Conservation (phyloP, 2,329 filamentous ascomycete genomes). For the Mycogone perniciosa region DNA sequence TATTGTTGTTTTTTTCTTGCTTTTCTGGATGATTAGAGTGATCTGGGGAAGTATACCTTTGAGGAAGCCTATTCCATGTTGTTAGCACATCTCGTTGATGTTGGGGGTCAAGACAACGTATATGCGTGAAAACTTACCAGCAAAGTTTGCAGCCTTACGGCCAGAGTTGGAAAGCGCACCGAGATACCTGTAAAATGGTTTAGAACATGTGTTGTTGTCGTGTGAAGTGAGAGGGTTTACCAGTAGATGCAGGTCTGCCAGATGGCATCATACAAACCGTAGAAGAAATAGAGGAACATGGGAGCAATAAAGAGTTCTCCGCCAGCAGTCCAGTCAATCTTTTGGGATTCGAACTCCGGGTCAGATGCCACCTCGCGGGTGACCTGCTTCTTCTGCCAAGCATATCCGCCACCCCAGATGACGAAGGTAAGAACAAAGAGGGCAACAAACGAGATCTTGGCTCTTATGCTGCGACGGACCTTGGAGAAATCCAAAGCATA, state of each 20-base stretch:
- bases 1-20: too few species aligned
- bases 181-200: conserved; percentile 65
- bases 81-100: background rate
- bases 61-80: conserved; percentile 57
- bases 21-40: too few species aligned
- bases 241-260: conserved; percentile 72
- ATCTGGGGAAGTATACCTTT: conserved; percentile 38
- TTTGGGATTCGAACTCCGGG: conserved; percentile 17
- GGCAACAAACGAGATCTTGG: conserved; percentile 58
- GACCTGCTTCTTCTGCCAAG: conserved; percentile 60
- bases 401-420: conserved; percentile 79
- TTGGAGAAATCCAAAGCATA: conserved; percentile 58
- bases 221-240: conserved; percentile 51
- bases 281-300: conserved; percentile 87
- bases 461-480: conserved; percentile 64
- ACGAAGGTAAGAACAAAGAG: conserved; percentile 67
- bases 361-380: conserved; percentile 35
- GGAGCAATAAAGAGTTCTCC: conserved; percentile 60
- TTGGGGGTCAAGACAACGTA: background rate
- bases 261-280: conserved; percentile 80
- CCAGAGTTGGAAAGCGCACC: conserved; percentile 87
- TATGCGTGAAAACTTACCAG: conserved; percentile 48
- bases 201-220: conserved; percentile 30
- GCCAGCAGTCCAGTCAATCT: conserved; percentile 58
- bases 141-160: conserved; percentile 82